Evolutionary conservation across 352 stramenopile genomes (phyloP).

Genomic region (Phytophthora cajani): DNA sequence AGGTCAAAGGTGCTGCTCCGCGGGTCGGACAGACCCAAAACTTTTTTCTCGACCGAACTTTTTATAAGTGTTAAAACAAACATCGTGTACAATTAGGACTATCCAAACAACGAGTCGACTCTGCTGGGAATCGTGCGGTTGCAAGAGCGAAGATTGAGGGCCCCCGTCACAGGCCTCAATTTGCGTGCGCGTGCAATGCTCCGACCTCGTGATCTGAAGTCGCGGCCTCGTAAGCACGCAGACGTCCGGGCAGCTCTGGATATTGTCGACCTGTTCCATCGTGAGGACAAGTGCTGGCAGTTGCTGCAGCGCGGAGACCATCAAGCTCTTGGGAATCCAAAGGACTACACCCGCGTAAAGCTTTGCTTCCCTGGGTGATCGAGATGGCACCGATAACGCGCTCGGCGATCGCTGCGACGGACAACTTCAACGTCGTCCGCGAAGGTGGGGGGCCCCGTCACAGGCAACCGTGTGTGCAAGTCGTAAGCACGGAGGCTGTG

Average conservation of each 20-base stretch:
- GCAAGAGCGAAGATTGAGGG: neutral
- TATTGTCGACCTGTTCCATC: neutral
- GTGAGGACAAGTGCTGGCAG: neutral
- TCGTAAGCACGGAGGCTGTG: too few relatives aligned
- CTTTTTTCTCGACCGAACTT: neutral
- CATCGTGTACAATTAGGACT: neutral
- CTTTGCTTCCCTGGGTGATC: neutral
- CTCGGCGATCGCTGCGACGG: neutral
- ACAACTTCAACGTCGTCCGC: neutral
- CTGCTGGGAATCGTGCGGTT: slow-evolving; percentile 7
- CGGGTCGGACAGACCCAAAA: neutral
- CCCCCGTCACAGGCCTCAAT: slow-evolving; percentile 24
- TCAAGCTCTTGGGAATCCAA: neutral
- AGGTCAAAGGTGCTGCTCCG: neutral
- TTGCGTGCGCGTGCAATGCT: slow-evolving; percentile 1
- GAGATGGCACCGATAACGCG: neutral
- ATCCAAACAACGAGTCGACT: slow-evolving; percentile 18
- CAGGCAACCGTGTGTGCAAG: too few relatives aligned
- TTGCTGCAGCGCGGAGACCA: neutral
- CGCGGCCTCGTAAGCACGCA: neutral
- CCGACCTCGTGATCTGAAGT: slow-evolving; percentile 11
- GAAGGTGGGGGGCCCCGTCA: too few relatives aligned
- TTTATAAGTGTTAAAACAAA: neutral
- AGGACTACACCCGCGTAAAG: neutral
- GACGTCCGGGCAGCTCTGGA: neutral